Conservation (phyloP, 371 early-diverging fungal species). For the Neoconidiobolus thromboides region DNA sequence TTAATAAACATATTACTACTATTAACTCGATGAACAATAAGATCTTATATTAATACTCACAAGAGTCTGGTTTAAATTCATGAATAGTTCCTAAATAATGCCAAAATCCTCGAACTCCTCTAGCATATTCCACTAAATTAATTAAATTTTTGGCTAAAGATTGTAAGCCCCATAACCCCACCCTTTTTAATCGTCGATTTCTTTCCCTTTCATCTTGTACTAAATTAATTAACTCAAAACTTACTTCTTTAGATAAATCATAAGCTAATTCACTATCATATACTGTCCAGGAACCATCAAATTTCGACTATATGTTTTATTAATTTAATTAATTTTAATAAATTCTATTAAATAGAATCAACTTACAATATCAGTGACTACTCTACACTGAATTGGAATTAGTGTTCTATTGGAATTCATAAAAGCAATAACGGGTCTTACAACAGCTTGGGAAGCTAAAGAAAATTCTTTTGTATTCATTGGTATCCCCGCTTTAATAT, state of each 20-base stretch:
- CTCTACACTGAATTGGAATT: conserved; percentile 59
- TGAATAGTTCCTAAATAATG: conserved; percentile 29
- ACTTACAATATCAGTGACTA: conserved; percentile 50
- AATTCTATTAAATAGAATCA: background rate
- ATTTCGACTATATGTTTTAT: conserved; percentile 30
- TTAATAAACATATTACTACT: no score
- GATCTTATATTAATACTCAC: no score
- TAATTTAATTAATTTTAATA: background rate
- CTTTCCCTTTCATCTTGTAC: conserved; percentile 69
- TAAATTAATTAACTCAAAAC: conserved; percentile 55
- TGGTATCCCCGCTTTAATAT: conserved; percentile 78
- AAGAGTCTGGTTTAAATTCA: background rate
- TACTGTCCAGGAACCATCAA: conserved; percentile 84
- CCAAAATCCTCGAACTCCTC: conserved; percentile 67
- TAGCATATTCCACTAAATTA: conserved; percentile 51
- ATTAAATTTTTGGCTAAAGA: conserved; percentile 50
- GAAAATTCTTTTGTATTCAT: conserved; percentile 43
- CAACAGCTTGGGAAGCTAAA: conserved; percentile 64
- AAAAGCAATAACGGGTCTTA: conserved; percentile 85
- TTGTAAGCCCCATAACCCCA: conserved; percentile 76
- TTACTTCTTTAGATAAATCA: conserved; percentile 59
- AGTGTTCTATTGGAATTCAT: conserved; percentile 78
- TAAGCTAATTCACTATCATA: conserved; percentile 66
- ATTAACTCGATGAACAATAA: no score
- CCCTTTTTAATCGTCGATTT: conserved; percentile 56